A percentile compares a stretch with the other conserved stretches of the same genome.
Evolutionary conservation across 2,329 filamentous ascomycete genomes (phyloP).

Genomic region (Taxawa tesnikishii): DNA sequence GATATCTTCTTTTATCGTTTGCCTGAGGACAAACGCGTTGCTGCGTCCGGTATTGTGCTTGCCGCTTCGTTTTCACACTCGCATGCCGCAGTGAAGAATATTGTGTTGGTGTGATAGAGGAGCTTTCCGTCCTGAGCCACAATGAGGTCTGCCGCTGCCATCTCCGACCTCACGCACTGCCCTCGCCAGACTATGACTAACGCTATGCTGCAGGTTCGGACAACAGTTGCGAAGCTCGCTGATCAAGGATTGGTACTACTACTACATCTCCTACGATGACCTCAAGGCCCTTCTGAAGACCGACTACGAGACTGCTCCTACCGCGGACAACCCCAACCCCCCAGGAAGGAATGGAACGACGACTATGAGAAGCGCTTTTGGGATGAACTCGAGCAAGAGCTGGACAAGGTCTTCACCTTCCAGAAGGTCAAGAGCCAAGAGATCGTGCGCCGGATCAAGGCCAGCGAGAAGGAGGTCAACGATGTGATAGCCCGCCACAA

Average conservation of each 20-base stretch:
- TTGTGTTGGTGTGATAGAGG: no score
- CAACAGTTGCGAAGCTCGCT: conserved; percentile 92
- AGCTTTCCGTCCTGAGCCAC: no score
- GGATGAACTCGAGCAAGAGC: conserved; percentile 71
- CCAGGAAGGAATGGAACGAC: conserved; percentile 63
- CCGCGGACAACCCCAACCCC: conserved; percentile 22
- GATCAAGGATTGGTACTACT: conserved; percentile 94
- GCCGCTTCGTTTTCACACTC: no score
- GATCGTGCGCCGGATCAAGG: conserved; percentile 79
- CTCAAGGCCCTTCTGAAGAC: conserved; percentile 79
- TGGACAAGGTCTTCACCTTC: conserved; percentile 96
- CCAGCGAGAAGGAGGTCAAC: conserved; percentile 78
- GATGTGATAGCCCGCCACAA: conserved; percentile 66
- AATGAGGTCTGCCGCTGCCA: no score
- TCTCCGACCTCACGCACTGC: no score
- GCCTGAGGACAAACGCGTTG: no score
- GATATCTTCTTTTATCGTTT: no score
- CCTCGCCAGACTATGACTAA: no score
- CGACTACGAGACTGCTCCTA: conserved; percentile 44
- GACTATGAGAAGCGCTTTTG: conserved; percentile 88
- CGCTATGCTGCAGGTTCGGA: conserved; percentile 59
- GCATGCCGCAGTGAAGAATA: no score
- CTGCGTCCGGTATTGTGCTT: no score
- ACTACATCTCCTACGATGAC: conserved; percentile 96
- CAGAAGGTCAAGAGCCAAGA: conserved; percentile 96